Percentiles rank a stretch among this genome's conserved stretches.
These are phyloP conservation scores for Solanum rostratum DNA, from an alignment of 257 asterid genomes.

Conservation along the genomic window DNA sequence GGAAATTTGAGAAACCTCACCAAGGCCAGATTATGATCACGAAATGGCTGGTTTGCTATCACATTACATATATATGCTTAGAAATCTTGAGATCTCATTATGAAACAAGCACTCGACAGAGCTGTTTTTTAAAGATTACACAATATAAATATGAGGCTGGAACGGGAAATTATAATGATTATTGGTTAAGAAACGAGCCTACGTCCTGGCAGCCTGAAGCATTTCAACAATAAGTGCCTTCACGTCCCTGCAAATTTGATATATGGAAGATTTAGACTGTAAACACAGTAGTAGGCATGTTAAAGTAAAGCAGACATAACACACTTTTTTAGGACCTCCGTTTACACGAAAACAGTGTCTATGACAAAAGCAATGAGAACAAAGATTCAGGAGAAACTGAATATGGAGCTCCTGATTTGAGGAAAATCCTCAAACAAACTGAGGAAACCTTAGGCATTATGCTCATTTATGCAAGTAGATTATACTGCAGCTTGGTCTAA, in stretches of 20 bases:
- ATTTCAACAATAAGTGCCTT: slow-evolving; percentile 81
- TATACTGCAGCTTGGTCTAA: background rate
- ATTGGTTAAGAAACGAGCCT: slow-evolving; percentile 18
- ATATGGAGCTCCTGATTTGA: background rate
- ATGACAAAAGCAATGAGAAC: background rate
- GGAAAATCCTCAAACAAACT: background rate
- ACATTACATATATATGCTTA: background rate
- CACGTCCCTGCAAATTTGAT: slow-evolving; percentile 44
- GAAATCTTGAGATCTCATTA: background rate
- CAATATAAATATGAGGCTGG: background rate
- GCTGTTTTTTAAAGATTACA: background rate
- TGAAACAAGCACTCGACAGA: background rate
- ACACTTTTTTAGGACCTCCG: background rate
- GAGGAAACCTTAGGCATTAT: background rate
- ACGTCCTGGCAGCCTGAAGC: slow-evolving; percentile 68
- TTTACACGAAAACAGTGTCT: background rate
- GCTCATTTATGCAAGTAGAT: background rate
- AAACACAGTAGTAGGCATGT: background rate
- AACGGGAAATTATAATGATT: background rate
- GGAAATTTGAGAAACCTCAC: background rate
- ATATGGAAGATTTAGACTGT: background rate
- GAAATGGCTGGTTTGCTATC: background rate
- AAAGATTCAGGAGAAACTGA: background rate
- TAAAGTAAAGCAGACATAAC: background rate
- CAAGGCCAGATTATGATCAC: background rate